A percentile compares a stretch with the other conserved stretches of the same genome.
phyloP scores from a whole-genome alignment of 305 asterid species.

The Caryopteris hybrid region DNA sequence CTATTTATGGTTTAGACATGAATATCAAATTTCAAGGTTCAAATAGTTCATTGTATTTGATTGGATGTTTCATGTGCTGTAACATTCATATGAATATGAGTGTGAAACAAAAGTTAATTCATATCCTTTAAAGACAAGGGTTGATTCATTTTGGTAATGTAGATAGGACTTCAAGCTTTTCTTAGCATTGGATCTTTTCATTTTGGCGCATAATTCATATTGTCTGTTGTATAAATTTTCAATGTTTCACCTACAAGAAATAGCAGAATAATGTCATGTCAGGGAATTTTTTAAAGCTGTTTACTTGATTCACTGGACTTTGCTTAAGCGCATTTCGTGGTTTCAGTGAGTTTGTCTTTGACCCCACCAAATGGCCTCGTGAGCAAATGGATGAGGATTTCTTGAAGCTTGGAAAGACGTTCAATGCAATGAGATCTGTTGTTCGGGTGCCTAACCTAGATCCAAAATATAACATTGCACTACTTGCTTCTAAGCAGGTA shows the following conservation, averaged over 20 bases:
- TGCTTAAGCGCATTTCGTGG: not conserved
- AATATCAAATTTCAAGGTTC: not conserved
- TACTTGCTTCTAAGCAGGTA: constrained; percentile 93
- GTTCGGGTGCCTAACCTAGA: constrained; percentile 72
- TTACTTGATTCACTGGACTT: not conserved
- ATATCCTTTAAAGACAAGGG: not conserved
- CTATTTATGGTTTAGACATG: not conserved
- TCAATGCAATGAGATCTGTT: constrained; percentile 68
- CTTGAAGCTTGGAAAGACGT: constrained; percentile 47
- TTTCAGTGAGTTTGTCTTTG: constrained; percentile 73
- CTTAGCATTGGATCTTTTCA: not conserved
- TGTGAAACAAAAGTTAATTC: not conserved
- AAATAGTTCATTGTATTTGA: not conserved
- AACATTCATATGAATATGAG: not conserved
- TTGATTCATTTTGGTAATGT: not conserved
- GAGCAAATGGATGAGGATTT: constrained; percentile 75
- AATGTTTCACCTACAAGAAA: not conserved
- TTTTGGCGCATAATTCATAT: not conserved
- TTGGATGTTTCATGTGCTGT: not conserved
- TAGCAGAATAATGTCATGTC: not conserved
- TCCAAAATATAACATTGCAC: constrained; percentile 71
- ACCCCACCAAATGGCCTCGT: constrained; percentile 79
- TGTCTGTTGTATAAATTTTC: not conserved
- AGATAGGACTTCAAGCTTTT: not conserved
- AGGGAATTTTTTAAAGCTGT: not conserved